Conservation (phyloP, 1,284 basidiomycete genomes). For the Sparassis latifolia region DNA sequence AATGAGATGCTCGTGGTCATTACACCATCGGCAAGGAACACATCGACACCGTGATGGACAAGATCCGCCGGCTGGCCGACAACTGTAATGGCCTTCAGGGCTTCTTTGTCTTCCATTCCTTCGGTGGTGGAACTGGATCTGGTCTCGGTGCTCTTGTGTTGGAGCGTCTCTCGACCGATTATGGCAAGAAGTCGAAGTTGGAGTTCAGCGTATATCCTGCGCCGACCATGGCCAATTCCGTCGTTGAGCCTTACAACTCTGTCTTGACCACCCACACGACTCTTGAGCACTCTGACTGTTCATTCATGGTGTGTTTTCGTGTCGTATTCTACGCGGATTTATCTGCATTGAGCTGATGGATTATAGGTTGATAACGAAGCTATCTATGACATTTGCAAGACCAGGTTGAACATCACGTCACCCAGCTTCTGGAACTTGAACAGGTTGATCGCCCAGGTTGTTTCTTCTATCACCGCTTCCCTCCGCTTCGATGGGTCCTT, state of each 20-base stretch:
- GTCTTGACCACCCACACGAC: slow-evolving; percentile 98
- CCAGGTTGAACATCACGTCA: slow-evolving; percentile 74
- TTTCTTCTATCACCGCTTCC: slow-evolving; percentile 81
- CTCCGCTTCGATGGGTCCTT: slow-evolving; percentile 79
- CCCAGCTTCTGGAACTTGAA: slow-evolving; percentile 87
- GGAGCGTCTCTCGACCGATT: slow-evolving; percentile 96
- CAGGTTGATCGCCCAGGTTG: slow-evolving; percentile 85
- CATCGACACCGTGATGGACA: slow-evolving; percentile 91
- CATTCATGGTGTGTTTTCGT: slow-evolving; percentile 75
- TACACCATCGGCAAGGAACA: slow-evolving; percentile 98
- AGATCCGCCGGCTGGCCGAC: slow-evolving; percentile 92
- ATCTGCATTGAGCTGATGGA: slow-evolving; percentile 1
- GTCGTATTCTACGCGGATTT: slow-evolving; percentile 4
- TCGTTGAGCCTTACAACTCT: slow-evolving; percentile 99
- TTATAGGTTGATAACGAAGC: slow-evolving; percentile 82
- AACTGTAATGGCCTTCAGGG: slow-evolving; percentile 98
- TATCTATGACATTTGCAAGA: slow-evolving; percentile 96
- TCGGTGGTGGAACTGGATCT: slow-evolving; percentile 98
- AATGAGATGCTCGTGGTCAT: slow-evolving; percentile 88
- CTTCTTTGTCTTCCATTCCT: slow-evolving; percentile 99
- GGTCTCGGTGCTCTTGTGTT: slow-evolving; percentile 98
- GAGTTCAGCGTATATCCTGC: slow-evolving; percentile 99
- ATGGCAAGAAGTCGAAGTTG: slow-evolving; percentile 99
- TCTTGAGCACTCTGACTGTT: slow-evolving; percentile 98
- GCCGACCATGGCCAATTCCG: slow-evolving; percentile 91